Base-by-base conservation (phyloP, 371 early-diverging fungal species). In the Dipsacomyces acuminosporus region DNA sequence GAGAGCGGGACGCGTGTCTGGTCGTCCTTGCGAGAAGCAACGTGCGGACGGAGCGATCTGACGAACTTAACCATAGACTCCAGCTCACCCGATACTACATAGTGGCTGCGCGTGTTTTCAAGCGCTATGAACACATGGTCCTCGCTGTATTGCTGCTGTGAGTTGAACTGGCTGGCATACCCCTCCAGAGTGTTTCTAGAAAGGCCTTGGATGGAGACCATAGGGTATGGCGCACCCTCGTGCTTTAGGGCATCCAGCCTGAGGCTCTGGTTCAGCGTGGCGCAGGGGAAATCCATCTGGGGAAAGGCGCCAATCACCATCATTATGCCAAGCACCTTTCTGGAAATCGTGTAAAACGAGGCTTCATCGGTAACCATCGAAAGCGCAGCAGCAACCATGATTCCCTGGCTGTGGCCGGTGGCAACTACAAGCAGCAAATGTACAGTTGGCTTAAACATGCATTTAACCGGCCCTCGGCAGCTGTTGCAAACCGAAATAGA, bases 371-470 rank as follows among this genome's bases (percentile, higher is more conserved):
- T 69, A 24, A 92, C 87, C 8, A 87, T 64, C 22, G 94, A 77
- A 59, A 94, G 83, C 40, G 87, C 91, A 19, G 87, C 88, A 14
- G 94, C 87, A 14, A 89, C 81, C 59, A 92, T 82, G 50, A 94
- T 86, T 54, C 94, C 94, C 73, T 94, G 94, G 56, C 86, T 85
- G 71, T 94, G 94, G 63, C 94, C 94, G 23, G 92, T 89, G 41
- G 89, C 77, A 49, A 88, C 90, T 81, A 75, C 52, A 65, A 21
- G 45, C 76, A 38, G n/a, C 4, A 13, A 3, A 2, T 72, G 73
- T 41, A n/a, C n/a, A n/a, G n/a, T n/a, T n/a, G n/a, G n/a, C n/a
- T n/a, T n/a, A n/a, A n/a, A n/a, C n/a, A n/a, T n/a, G n/a, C n/a
- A n/a, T n/a, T n/a, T n/a, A n/a, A n/a, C n/a, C n/a, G n/a, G n/a